Evolutionary conservation across 2,329 filamentous ascomycete species (phyloP).

Genomic region (Magnaporthales sp.): DNA sequence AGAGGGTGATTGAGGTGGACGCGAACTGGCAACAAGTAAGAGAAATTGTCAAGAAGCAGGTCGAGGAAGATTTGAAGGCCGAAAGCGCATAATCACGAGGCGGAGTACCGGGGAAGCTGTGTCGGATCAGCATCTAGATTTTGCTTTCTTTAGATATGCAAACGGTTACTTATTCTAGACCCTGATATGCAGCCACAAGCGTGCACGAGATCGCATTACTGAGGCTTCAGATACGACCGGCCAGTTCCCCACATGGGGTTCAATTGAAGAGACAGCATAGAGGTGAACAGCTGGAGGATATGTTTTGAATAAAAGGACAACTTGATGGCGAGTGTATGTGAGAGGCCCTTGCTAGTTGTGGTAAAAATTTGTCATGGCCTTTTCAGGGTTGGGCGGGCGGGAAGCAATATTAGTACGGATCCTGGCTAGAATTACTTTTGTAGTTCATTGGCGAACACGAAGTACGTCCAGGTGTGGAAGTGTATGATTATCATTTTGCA

Average conservation of each 20-base stretch:
- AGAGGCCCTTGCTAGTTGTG: too few relatives aligned
- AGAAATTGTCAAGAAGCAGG: conserved; percentile 65
- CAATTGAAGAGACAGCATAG: not conserved
- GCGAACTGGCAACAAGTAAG: conserved; percentile 69
- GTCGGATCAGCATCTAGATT: not conserved
- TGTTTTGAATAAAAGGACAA: too few relatives aligned
- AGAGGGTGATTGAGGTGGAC: conserved; percentile 59
- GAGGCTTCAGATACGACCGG: not conserved
- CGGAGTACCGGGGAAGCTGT: not conserved
- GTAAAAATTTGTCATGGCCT: too few relatives aligned
- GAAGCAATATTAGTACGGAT: too few relatives aligned
- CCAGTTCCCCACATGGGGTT: not conserved
- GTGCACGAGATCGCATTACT: not conserved
- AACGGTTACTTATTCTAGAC: not conserved
- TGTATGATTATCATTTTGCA: too few relatives aligned
- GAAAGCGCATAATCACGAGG: not conserved
- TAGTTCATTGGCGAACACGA: too few relatives aligned
- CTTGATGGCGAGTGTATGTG: too few relatives aligned
- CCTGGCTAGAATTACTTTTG: too few relatives aligned
- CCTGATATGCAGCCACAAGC: not conserved
- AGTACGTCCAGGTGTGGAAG: too few relatives aligned
- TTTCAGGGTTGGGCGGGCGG: too few relatives aligned
- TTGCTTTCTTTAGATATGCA: not conserved
- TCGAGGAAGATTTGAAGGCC: conserved; percentile 49
- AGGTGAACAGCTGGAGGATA: not conserved